A percentile compares a stretch with the other conserved stretches of the same genome.
These are phyloP conservation scores for Trypanosoma cruzi DNA, from an alignment of 208 protist species.

Conservation along the genomic window DNA sequence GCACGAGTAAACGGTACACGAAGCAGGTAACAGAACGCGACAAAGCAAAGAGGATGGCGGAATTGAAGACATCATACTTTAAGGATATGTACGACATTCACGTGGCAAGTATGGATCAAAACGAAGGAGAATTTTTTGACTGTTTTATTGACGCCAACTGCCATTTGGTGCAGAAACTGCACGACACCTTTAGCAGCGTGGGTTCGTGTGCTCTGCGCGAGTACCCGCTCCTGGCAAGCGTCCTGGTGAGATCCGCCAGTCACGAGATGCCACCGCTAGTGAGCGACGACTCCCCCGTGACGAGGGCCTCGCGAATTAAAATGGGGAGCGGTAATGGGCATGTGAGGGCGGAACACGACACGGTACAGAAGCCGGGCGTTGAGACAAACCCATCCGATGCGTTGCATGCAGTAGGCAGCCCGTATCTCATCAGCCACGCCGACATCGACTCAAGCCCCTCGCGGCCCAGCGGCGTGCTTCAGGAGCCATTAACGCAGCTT, in stretches of 20 bases:
- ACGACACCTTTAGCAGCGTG: conserved; percentile 6
- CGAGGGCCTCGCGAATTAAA: not conserved
- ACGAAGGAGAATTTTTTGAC: conserved; percentile 44
- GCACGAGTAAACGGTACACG: conserved; percentile 52
- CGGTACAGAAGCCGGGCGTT: not conserved
- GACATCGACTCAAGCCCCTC: not conserved
- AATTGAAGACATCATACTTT: conserved; percentile 36
- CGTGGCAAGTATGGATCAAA: conserved; percentile 42
- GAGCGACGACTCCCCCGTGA: not conserved
- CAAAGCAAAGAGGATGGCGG: conserved; percentile 25
- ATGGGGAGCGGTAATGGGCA: not conserved
- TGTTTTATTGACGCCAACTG: conserved; percentile 50
- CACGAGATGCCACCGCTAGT: not conserved
- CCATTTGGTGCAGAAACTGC: conserved; percentile 16
- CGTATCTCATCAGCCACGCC: not conserved
- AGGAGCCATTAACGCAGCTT: too few relatives aligned
- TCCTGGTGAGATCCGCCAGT: not conserved
- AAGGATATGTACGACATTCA: conserved; percentile 43
- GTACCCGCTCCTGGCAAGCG: not conserved
- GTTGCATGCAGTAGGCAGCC: not conserved
- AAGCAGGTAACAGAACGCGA: conserved; percentile 35
- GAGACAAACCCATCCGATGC: not conserved
- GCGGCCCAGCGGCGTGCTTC: conserved; percentile 27
- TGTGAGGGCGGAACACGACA: too few relatives aligned
- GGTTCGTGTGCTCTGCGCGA: not conserved